phyloP scores from a whole-genome alignment of 2,329 filamentous ascomycete genomes.

The Ophiostoma triangulosporum region DNA sequence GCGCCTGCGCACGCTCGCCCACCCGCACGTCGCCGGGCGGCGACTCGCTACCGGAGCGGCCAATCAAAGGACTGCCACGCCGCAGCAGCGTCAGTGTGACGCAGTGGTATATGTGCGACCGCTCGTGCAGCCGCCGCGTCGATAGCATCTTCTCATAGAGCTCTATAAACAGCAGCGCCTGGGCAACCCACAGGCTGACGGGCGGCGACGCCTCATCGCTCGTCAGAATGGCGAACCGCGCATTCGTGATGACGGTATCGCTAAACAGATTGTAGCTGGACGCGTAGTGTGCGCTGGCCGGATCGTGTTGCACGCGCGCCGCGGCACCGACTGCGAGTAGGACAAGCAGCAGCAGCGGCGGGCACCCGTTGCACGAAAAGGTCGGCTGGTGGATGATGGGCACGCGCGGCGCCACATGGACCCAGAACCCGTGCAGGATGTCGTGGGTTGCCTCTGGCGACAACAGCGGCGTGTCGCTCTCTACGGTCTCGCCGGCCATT shows the following conservation, averaged over 20 bases:
- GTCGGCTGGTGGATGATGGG: conserved; percentile 83
- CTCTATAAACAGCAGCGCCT: conserved; percentile 70
- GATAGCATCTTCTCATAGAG: conserved; percentile 90
- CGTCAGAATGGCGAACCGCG: conserved; percentile 74
- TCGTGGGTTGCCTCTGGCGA: conserved; percentile 64
- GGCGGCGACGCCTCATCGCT: conserved; percentile 71
- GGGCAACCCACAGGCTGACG: conserved; percentile 78
- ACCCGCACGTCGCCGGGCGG: conserved; percentile 44
- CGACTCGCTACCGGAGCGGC: conserved; percentile 63
- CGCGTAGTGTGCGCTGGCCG: conserved; percentile 38
- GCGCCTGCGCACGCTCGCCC: background rate
- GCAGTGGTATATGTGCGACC: conserved; percentile 80
- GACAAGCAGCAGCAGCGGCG: conserved; percentile 61
- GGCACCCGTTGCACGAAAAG: conserved; percentile 68
- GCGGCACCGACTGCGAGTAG: conserved; percentile 78
- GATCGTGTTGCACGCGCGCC: conserved; percentile 42
- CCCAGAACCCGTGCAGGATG: conserved; percentile 80
- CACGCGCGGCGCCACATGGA: conserved; percentile 69
- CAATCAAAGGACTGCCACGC: conserved; percentile 73
- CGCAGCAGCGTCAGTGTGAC: conserved; percentile 76
- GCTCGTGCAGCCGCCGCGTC: conserved; percentile 67
- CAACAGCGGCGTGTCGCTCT: conserved; percentile 25
- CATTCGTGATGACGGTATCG: conserved; percentile 52
- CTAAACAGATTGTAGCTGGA: conserved; percentile 17
- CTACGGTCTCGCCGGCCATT: conserved; percentile 29